A percentile compares a stretch with the other conserved stretches of the same genome.
Conservation (phyloP, 768 basidiomycete species). For the Strobilomyces dryophilus region DNA sequence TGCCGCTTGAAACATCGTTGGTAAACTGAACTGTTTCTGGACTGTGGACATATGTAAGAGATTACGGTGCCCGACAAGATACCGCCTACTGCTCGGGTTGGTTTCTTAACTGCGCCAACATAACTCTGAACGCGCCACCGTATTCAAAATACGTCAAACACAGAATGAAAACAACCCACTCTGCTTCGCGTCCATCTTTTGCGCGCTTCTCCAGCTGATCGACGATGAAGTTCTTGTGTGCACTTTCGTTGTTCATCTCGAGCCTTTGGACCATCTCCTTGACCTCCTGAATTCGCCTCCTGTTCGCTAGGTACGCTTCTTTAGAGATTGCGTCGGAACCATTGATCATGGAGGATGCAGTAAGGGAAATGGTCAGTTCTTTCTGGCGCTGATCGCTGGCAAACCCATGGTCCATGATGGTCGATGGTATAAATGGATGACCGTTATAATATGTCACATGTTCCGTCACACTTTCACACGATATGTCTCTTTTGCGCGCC, state of each 20-base stretch:
- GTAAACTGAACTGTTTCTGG: conserved; percentile 12
- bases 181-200: conserved; percentile 43
- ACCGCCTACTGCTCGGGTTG: conserved; percentile 12
- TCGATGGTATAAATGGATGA: neutral
- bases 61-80: neutral
- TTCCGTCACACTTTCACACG: conserved; percentile 18
- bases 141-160: neutral
- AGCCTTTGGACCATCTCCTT: conserved; percentile 28
- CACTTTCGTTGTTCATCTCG: conserved; percentile 40
- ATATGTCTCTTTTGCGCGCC: conserved; percentile 8
- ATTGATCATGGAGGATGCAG: conserved; percentile 26
- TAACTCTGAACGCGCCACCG: conserved; percentile 13
- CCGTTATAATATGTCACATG: conserved; percentile 10
- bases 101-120: conserved; percentile 18
- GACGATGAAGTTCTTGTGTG: conserved; percentile 32
- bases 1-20: conserved; percentile 6
- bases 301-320: conserved; percentile 24
- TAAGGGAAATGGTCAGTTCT: conserved; percentile 11
- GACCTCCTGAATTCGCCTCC: conserved; percentile 23
- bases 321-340: conserved; percentile 14
- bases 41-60: conserved; percentile 12
- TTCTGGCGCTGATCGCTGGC: conserved; percentile 9
- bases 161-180: conserved; percentile 28
- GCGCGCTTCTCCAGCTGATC: conserved; percentile 35
- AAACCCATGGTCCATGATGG: conserved; percentile 17